A percentile compares a stretch with the other conserved stretches of the same genome.
phyloP scores from a whole-genome alignment of 345 rosid species.

The Rhodomyrtus tomentosa region DNA sequence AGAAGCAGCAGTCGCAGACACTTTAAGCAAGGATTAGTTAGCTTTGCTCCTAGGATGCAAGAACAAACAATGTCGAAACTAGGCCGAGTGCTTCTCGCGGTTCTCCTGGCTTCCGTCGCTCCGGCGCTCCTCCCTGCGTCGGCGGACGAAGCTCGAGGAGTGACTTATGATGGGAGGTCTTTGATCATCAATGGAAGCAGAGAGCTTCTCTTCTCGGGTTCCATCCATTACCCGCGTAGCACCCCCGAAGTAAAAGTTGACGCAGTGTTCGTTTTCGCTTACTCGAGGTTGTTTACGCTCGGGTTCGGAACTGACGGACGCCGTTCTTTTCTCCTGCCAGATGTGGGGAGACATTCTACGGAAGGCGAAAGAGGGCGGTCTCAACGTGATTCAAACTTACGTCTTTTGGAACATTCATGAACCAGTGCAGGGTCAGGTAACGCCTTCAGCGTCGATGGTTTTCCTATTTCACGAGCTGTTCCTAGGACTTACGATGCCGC shows the following conservation, averaged over 20 bases:
- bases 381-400: constrained; percentile 41
- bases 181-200: constrained; percentile 16
- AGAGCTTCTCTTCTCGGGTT: constrained; percentile 23
- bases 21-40: not conserved
- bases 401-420: constrained; percentile 51
- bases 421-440: constrained; percentile 31
- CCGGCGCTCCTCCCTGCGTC: not conserved
- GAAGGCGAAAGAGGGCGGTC: constrained; percentile 34
- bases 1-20: not conserved
- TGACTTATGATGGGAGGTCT: constrained; percentile 12
- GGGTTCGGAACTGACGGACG: not conserved
- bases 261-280: not conserved
- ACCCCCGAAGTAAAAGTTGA: constrained; percentile 6
- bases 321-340: not conserved
- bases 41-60: not conserved
- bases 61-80: not conserved
- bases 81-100: not conserved
- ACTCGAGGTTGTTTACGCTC: not conserved
- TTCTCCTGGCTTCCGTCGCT: not conserved
- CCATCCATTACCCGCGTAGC: constrained; percentile 19
- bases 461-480: not conserved
- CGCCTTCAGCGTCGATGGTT: not conserved
- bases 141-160: not conserved
- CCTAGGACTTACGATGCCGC: not conserved
- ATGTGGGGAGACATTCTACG: constrained; percentile 30